Percentiles rank a stretch among this genome's conserved stretches.
These are phyloP conservation scores for Paecilomyces formosus DNA, from an alignment of 2,329 filamentous ascomycete genomes.

Conservation along the genomic window DNA sequence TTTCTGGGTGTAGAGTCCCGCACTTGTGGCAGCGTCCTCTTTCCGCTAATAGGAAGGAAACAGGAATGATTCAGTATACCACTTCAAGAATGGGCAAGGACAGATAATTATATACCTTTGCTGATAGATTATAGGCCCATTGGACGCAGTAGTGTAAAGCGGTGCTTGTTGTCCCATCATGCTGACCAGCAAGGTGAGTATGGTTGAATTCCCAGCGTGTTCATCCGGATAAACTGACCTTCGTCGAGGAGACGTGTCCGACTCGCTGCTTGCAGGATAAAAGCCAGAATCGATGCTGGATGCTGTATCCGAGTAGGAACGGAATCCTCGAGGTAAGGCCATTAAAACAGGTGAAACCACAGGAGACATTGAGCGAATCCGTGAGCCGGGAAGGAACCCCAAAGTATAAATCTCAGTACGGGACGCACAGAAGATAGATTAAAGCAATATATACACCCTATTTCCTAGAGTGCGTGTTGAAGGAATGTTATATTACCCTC, in stretches of 20 bases:
- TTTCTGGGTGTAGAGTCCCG: constrained; percentile 21
- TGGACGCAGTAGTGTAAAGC: constrained; percentile 20
- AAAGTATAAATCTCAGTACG: not conserved
- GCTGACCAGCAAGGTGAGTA: constrained; percentile 18
- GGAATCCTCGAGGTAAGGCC: constrained; percentile 22
- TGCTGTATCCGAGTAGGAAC: constrained; percentile 21
- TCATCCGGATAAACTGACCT: constrained; percentile 20
- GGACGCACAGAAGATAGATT: not conserved
- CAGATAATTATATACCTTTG: constrained; percentile 24
- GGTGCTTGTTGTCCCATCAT: constrained; percentile 21
- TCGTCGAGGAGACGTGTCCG: constrained; percentile 25
- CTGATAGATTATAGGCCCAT: constrained; percentile 25
- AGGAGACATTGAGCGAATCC: constrained; percentile 22
- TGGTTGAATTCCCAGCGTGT: not conserved
- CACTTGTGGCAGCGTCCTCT: constrained; percentile 21
- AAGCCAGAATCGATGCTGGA: constrained; percentile 21
- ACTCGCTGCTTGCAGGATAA: constrained; percentile 20
- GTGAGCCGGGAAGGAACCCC: constrained; percentile 1
- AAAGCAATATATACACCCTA: not conserved
- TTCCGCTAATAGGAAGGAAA: constrained; percentile 17
- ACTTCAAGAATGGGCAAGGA: not conserved
- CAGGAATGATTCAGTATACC: constrained; percentile 8
- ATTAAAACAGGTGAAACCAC: constrained; percentile 20
- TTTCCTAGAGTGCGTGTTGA: not conserved
- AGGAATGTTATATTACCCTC: not conserved